A percentile compares a stretch with the other conserved stretches of the same genome.
Evolutionary conservation across 441 rosid genomes (phyloP).

Genomic region (Arabidopsis lyrata): DNA sequence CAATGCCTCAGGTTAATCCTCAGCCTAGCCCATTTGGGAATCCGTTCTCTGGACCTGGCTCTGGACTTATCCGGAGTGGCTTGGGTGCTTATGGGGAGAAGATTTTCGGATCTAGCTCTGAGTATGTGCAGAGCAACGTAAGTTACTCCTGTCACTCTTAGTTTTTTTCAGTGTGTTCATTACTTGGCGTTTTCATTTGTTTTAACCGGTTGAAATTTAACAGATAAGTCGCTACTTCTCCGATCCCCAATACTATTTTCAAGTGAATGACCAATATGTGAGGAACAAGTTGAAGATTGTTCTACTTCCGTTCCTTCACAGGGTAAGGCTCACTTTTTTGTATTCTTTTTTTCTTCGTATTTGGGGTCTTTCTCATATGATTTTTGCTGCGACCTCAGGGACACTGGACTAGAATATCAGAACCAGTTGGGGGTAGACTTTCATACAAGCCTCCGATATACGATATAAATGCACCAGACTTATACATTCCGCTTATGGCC

Average conservation of each 20-base stretch:
- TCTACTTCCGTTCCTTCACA: constrained; percentile 85
- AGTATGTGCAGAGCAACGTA: constrained; percentile 97
- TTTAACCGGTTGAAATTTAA: constrained; percentile 29
- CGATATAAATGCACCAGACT: constrained; percentile 95
- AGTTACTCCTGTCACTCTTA: constrained; percentile 39
- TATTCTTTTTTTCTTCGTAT: neutral
- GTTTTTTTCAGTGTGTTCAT: neutral
- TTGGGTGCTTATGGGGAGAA: constrained; percentile 93
- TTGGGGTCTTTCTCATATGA: constrained; percentile 29
- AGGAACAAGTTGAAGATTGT: constrained; percentile 95
- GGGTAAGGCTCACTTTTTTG: constrained; percentile 56
- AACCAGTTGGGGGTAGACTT: constrained; percentile 96
- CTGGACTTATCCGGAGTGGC: constrained; percentile 88
- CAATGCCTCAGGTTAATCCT: constrained; percentile 61
- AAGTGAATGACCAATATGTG: constrained; percentile 95
- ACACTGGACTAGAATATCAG: constrained; percentile 93
- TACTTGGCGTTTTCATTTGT: constrained; percentile 2
- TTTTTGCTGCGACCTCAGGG: constrained; percentile 58
- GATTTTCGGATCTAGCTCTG: constrained; percentile 88
- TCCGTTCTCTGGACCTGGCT: constrained; percentile 91
- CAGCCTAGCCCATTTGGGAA: constrained; percentile 89
- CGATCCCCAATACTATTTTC: constrained; percentile 95
- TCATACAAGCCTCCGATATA: constrained; percentile 91
- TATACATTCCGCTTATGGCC: constrained; percentile 95
- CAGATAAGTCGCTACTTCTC: constrained; percentile 93